Base-by-base conservation (phyloP, 805 yeast genomes). In the Priceomyces melissophilus region DNA sequence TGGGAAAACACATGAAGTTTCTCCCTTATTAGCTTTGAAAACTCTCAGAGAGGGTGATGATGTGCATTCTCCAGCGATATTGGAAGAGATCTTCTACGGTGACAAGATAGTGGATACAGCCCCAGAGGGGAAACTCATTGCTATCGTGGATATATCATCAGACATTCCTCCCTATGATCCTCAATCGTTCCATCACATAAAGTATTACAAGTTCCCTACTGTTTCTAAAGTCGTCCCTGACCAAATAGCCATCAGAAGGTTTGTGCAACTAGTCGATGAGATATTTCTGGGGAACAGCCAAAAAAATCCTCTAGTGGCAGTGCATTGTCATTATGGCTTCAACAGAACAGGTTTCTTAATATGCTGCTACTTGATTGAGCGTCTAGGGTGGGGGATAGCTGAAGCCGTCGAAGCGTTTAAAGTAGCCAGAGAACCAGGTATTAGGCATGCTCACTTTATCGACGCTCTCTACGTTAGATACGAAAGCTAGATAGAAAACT, bases 261-360 rank as follows among this genome's bases (percentile, higher is more conserved):
- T 82, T 47, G 69, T 80, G 30, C 69, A 63, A 30, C 64, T 81
- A 34, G 71, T 81, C 3, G 80, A 78, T 46, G 65, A 68, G 35
- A 69, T 78, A 13, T 52, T 75, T 20, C 15, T 47, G 2, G 45
- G 47, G 6, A 58, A 54, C 16, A 32, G 52, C 4, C 43, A 44
- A 3, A 13, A 12, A 11, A 35, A 29, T 14, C 76, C 76, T 4
- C 60, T 69, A 17, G 63, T 82, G 5, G 87, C 76, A 0, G 84
- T 85, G 6, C 93, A 85, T 58, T 84, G 93, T 55, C 93, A 84
- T 57, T 84, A 84, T 54, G 93, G 91, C 4, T 86, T 84, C 61
- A 84, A 84, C 57, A 65, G 91, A 42, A 84, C 91, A 0, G 91
- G 93, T 2, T 84, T 78, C 50, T 67, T 85, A 38, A 77, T 84